Percentiles rank a stretch among this genome's conserved stretches.
These are phyloP conservation scores for Cladophialophora bantiana DNA, from an alignment of 2,329 filamentous ascomycete genomes.

Conservation along the genomic window DNA sequence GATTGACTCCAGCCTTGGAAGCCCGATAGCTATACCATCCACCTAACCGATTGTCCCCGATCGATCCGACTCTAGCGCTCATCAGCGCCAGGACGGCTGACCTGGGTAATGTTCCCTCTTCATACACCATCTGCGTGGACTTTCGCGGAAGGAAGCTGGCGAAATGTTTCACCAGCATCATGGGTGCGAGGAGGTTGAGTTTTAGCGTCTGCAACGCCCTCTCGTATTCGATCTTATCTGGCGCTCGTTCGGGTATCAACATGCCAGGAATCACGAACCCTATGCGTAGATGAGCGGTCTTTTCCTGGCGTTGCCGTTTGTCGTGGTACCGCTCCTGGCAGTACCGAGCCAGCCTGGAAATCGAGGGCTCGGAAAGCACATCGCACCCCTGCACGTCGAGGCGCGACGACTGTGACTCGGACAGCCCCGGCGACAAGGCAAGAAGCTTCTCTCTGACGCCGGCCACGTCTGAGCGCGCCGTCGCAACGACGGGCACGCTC, in stretches of 20 bases:
- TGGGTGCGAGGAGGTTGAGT: conserved; percentile 75
- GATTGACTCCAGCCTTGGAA: conserved; percentile 76
- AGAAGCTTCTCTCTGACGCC: conserved; percentile 56
- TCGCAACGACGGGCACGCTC: conserved; percentile 64
- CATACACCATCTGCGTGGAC: conserved; percentile 49
- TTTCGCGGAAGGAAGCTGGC: conserved; percentile 70
- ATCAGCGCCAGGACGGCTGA: conserved; percentile 73
- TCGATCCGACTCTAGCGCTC: conserved; percentile 78
- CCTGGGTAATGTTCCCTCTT: conserved; percentile 35
- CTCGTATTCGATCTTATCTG: conserved; percentile 67
- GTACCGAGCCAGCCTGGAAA: conserved; percentile 63
- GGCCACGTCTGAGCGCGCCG: conserved; percentile 58
- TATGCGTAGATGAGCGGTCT: conserved; percentile 66
- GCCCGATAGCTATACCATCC: conserved; percentile 85
- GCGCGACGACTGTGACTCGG: conserved; percentile 38
- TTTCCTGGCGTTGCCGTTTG: conserved; percentile 49
- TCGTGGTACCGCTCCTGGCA: conserved; percentile 60
- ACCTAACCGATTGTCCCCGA: conserved; percentile 73
- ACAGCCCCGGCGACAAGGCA: conserved; percentile 41
- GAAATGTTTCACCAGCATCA: conserved; percentile 81
- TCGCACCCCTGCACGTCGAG: conserved; percentile 52
- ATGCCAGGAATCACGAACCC: conserved; percentile 74
- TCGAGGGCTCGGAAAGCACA: conserved; percentile 59
- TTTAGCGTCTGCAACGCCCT: conserved; percentile 72
- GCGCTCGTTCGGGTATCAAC: conserved; percentile 75